Conservation (phyloP, 495 filamentous ascomycete genomes). For the Viridothelium virens region DNA sequence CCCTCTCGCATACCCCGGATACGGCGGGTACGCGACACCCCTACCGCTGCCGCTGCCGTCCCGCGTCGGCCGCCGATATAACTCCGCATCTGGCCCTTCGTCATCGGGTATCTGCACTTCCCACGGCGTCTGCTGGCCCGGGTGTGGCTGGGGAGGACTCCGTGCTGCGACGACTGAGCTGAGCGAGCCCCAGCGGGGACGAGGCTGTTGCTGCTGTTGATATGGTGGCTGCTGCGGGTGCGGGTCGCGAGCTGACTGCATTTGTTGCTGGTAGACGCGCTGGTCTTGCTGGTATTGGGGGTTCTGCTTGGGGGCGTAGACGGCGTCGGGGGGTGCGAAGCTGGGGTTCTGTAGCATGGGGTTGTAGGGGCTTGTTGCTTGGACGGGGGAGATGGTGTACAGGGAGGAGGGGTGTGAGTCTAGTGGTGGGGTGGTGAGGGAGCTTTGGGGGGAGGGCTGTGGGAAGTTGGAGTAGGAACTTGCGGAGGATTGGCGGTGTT, state of each 20-base stretch:
- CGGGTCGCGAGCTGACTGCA: neutral
- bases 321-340: neutral
- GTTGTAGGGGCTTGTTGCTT: neutral
- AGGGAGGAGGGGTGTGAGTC: neutral
- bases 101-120: neutral
- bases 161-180: neutral
- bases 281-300: constrained; percentile 1
- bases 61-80: neutral
- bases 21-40: neutral
- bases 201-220: too few relatives aligned
- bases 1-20: neutral
- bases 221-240: neutral
- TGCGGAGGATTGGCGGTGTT: neutral
- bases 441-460: neutral
- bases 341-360: neutral
- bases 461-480: neutral
- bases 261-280: neutral
- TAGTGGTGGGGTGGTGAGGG: neutral
- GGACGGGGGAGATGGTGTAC: neutral
- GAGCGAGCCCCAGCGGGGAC: neutral
- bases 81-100: neutral
- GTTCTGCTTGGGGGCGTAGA: constrained; percentile 1
- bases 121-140: constrained; percentile 20
- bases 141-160: constrained; percentile 12
- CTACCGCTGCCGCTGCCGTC: neutral